Evolutionary conservation across 192 early-diverging fungal species (phyloP).

Genomic region (Pilobolus umbonatus): DNA sequence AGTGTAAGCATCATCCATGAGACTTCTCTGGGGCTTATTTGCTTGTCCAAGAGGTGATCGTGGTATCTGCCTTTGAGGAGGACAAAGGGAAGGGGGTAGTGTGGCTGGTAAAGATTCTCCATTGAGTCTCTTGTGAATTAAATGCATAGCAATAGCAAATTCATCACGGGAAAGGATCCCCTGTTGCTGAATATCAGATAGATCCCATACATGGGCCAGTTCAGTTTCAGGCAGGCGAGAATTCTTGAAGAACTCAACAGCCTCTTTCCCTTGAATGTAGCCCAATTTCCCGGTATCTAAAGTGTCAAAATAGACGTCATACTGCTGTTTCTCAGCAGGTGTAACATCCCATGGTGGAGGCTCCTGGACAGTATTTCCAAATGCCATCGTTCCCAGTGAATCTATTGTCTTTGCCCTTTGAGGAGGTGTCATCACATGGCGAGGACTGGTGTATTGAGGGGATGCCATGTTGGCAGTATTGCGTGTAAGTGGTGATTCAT

Average conservation of each 20-base stretch:
- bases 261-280: constrained; percentile 55
- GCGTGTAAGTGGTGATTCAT: not conserved
- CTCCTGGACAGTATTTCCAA: not conserved
- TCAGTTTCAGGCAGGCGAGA: constrained; percentile 32
- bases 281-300: constrained; percentile 64
- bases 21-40: not conserved
- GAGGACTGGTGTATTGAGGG: constrained; percentile 13
- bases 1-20: not conserved
- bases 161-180: constrained; percentile 63
- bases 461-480: not conserved
- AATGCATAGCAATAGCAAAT: constrained; percentile 78
- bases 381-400: constrained; percentile 24
- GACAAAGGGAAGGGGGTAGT: constrained; percentile 52
- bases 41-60: not conserved
- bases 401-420: constrained; percentile 26
- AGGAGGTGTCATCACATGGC: constrained; percentile 30
- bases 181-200: constrained; percentile 59
- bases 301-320: constrained; percentile 69
- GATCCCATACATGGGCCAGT: constrained; percentile 48
- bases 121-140: constrained; percentile 59
- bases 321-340: constrained; percentile 67
- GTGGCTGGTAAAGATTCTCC: constrained; percentile 50
- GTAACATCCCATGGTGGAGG: constrained; percentile 65
- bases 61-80: constrained; percentile 44
- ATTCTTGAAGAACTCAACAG: constrained; percentile 39